A percentile compares a stretch with the other conserved stretches of the same genome.
These are phyloP conservation scores for Saturnispora dispora DNA, from an alignment of 805 yeast genomes.

Conservation along the genomic window DNA sequence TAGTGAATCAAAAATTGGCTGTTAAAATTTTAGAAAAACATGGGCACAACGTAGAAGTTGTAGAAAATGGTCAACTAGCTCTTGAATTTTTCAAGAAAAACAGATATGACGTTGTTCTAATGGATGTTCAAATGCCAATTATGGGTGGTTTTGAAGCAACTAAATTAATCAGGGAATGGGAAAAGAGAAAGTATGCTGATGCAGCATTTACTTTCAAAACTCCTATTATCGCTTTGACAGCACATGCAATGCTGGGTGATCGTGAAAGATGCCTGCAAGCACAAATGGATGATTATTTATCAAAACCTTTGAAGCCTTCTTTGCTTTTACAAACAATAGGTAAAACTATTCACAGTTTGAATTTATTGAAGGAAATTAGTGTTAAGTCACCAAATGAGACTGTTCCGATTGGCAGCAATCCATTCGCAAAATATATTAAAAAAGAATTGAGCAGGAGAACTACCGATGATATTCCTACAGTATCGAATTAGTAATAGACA, in stretches of 20 bases:
- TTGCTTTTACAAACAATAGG: slow-evolving; percentile 75
- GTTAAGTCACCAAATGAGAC: slow-evolving; percentile 3
- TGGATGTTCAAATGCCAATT: slow-evolving; percentile 95
- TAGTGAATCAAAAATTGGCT: slow-evolving; percentile 81
- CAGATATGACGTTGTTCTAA: slow-evolving; percentile 70
- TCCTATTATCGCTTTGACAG: slow-evolving; percentile 84
- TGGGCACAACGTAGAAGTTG: slow-evolving; percentile 77
- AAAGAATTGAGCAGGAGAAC: slow-evolving; percentile 7
- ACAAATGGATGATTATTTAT: slow-evolving; percentile 87
- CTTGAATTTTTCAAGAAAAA: slow-evolving; percentile 61
- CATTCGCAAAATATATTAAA: slow-evolving; percentile 9
- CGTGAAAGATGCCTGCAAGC: slow-evolving; percentile 78
- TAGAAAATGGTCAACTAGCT: slow-evolving; percentile 79
- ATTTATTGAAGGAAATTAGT: slow-evolving; percentile 43
- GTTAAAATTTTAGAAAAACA: slow-evolving; percentile 78
- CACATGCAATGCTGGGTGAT: slow-evolving; percentile 93
- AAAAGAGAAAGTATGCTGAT: slow-evolving; percentile 65
- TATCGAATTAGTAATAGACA: neutral
- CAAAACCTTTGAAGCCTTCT: slow-evolving; percentile 81
- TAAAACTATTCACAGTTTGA: slow-evolving; percentile 68
- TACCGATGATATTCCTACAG: neutral
- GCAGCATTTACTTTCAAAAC: slow-evolving; percentile 57
- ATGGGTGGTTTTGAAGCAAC: slow-evolving; percentile 96
- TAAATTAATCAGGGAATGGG: slow-evolving; percentile 81
- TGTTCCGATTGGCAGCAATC: neutral